Evolutionary conservation across 2,329 filamentous ascomycete species (phyloP).

Genomic region (Rutstroemia sp.): DNA sequence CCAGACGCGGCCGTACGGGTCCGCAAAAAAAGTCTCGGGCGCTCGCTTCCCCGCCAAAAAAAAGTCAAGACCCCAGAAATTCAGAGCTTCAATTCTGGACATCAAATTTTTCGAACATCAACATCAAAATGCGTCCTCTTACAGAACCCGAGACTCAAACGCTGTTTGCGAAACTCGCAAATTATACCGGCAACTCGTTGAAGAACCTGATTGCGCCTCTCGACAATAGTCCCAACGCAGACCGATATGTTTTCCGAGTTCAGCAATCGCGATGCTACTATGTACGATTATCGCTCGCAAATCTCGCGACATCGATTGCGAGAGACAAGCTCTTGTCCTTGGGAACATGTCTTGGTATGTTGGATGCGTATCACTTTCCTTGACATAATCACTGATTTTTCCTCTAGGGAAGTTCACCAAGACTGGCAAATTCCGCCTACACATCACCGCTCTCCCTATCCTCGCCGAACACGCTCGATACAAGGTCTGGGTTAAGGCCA

Average conservation of each 20-base stretch:
- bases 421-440: constrained; percentile 88
- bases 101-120: neutral
- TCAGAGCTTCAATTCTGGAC: constrained; percentile 3
- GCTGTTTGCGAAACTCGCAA: constrained; percentile 86
- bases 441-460: constrained; percentile 80
- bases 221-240: constrained; percentile 57
- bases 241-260: constrained; percentile 80
- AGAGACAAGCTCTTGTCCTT: constrained; percentile 76
- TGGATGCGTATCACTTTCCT: neutral
- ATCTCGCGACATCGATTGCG: constrained; percentile 79
- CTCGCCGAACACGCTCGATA: constrained; percentile 87
- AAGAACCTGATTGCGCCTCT: constrained; percentile 76
- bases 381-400: constrained; percentile 9
- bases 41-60: constrained; percentile 18
- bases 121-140: constrained; percentile 61
- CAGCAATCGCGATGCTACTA: constrained; percentile 86
- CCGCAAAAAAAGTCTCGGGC: constrained; percentile 19
- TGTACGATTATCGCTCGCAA: constrained; percentile 80
- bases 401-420: constrained; percentile 85
- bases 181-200: constrained; percentile 82
- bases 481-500: constrained; percentile 95
- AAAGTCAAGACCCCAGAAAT: constrained; percentile 17
- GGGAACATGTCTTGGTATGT: constrained; percentile 70
- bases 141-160: constrained; percentile 74
- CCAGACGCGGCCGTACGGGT: constrained; percentile 17